These are phyloP conservation scores for Chaetoceros muelleri DNA, from an alignment of 108 stramenopile species.

Conservation along the genomic window DNA sequence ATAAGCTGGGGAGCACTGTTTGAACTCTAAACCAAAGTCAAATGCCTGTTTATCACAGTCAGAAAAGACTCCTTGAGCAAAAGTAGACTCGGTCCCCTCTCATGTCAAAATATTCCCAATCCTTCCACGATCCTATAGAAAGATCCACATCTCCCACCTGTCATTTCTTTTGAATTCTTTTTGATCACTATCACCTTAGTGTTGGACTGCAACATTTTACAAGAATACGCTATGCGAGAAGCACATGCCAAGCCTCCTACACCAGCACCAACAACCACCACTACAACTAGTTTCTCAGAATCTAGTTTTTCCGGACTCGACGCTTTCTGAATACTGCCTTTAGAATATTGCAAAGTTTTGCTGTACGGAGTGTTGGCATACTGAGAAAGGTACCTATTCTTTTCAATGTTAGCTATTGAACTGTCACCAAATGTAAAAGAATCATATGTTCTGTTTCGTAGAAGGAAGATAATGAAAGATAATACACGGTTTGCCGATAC, in stretches of 20 bases:
- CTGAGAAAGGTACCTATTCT: no score
- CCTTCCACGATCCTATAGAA: conserved; percentile 33
- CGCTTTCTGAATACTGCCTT: no score
- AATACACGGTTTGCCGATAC: no score
- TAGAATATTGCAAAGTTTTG: no score
- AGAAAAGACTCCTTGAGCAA: conserved; percentile 51
- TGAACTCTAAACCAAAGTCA: conserved; percentile 53
- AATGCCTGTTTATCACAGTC: conserved; percentile 31
- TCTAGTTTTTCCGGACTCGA: no score
- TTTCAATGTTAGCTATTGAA: no score
- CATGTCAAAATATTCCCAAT: conserved; percentile 58
- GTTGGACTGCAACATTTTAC: conserved; percentile 1
- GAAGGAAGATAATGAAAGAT: no score
- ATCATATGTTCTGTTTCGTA: no score
- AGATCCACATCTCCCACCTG: conserved; percentile 63
- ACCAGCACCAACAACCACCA: conserved; percentile 56
- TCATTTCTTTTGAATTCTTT: conserved; percentile 23
- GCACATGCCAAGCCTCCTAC: conserved; percentile 57
- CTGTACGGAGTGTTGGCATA: no score
- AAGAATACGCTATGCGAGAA: conserved; percentile 32
- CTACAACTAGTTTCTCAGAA: no score
- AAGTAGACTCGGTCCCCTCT: conserved; percentile 63
- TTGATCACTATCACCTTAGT: conserved; percentile 43
- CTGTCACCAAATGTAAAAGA: no score
- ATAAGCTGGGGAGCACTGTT: conserved; percentile 66